These are phyloP conservation scores for Crucihimalaya himalaica DNA, from an alignment of 345 rosid species.

Conservation along the genomic window DNA sequence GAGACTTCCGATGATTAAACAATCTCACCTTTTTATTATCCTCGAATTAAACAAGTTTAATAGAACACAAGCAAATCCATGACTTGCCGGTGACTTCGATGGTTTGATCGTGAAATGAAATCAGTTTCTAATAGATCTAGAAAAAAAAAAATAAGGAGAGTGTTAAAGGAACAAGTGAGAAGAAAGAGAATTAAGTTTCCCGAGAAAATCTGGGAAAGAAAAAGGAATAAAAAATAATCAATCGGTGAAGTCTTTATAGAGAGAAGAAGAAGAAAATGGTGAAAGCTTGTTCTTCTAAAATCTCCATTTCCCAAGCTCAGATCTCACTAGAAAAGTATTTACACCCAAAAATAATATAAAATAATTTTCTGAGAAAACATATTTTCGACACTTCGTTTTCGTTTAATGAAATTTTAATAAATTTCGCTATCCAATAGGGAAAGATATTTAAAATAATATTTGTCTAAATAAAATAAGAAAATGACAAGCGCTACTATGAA, in stretches of 20 bases:
- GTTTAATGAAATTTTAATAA: constrained; percentile 35
- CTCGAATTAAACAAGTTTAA: constrained; percentile 12
- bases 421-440: constrained; percentile 53
- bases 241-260: constrained; percentile 30
- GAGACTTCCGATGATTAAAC: constrained; percentile 11
- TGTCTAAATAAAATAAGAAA: constrained; percentile 15
- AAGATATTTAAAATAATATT: constrained; percentile 20
- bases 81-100: constrained; percentile 18
- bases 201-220: constrained; percentile 34
- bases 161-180: constrained; percentile 25
- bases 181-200: constrained; percentile 14
- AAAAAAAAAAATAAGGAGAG: background rate
- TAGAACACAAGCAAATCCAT: constrained; percentile 5
- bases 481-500: constrained; percentile 34
- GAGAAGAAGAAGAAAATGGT: constrained; percentile 30
- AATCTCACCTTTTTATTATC: constrained; percentile 49
- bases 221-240: constrained; percentile 16
- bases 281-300: constrained; percentile 48
- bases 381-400: constrained; percentile 25
- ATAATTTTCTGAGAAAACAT: constrained; percentile 10
- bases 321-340: constrained; percentile 42
- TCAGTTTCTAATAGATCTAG: constrained; percentile 49
- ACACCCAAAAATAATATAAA: background rate
- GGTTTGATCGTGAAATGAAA: constrained; percentile 4
- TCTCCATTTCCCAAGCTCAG: constrained; percentile 49